Evolutionary conservation across 371 early-diverging fungal species (phyloP).

Genomic region (Capniomyces stellatus): DNA sequence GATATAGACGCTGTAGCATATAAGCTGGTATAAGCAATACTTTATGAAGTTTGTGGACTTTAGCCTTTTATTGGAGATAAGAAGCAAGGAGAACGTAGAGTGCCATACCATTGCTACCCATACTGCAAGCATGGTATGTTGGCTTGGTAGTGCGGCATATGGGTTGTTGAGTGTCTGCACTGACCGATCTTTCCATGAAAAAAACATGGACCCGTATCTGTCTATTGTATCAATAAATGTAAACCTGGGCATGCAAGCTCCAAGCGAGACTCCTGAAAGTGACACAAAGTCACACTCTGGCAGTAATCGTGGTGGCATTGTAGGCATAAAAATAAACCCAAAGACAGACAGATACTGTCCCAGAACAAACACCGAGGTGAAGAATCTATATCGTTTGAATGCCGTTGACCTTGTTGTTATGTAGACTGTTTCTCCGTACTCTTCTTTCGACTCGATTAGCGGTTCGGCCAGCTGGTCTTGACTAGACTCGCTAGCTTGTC

Average conservation of each 20-base stretch:
- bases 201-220: constrained; percentile 23
- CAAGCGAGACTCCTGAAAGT: constrained; percentile 16
- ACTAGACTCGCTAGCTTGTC: background rate
- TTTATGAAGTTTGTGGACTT: constrained; percentile 4
- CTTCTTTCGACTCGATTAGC: background rate
- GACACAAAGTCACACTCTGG: constrained; percentile 24
- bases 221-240: constrained; percentile 24
- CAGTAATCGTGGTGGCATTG: constrained; percentile 25
- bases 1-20: constrained; percentile 15
- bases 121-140: constrained; percentile 24
- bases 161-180: constrained; percentile 28
- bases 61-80: background rate
- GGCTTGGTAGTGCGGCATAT: constrained; percentile 24
- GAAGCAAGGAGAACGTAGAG: constrained; percentile 4
- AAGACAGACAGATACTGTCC: constrained; percentile 19
- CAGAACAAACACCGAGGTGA: constrained; percentile 22
- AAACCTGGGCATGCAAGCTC: constrained; percentile 14
- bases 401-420: background rate
- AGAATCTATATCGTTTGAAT: constrained; percentile 14
- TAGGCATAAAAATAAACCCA: constrained; percentile 22
- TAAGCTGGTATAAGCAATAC: constrained; percentile 14
- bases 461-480: constrained; percentile 9
- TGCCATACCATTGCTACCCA: constrained; percentile 25
- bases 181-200: constrained; percentile 25
- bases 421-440: background rate